A percentile compares a stretch with the other conserved stretches of the same genome.
Evolutionary conservation across 2,329 filamentous ascomycete species (phyloP).

Genomic region (Fusarium torreyae): DNA sequence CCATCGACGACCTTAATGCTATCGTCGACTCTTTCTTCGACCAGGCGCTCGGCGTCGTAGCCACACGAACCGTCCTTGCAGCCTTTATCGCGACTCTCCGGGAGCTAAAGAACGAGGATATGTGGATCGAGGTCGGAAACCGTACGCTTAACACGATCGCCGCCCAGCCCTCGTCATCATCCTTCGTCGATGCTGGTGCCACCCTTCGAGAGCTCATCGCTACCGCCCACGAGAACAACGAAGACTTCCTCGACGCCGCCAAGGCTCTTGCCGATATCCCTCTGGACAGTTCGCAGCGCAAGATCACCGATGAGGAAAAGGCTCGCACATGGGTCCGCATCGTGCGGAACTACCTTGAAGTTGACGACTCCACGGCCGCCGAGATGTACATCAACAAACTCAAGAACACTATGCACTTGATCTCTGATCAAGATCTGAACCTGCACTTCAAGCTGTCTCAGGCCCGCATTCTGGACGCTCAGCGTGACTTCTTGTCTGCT

Average conservation of each 20-base stretch:
- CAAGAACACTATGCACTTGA: constrained; percentile 89
- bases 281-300: constrained; percentile 89
- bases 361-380: constrained; percentile 88
- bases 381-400: constrained; percentile 94
- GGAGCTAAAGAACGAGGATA: constrained; percentile 71
- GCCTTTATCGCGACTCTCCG: constrained; percentile 76
- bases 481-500: constrained; percentile 90
- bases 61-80: constrained; percentile 78
- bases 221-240: constrained; percentile 84
- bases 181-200: constrained; percentile 87
- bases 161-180: constrained; percentile 74
- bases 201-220: constrained; percentile 85
- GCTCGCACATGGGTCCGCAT: constrained; percentile 93
- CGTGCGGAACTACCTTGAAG: constrained; percentile 93
- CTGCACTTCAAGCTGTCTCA: constrained; percentile 93
- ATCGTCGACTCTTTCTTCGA: constrained; percentile 78
- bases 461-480: constrained; percentile 92
- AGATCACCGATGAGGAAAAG: constrained; percentile 85
- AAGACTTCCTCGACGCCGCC: constrained; percentile 86
- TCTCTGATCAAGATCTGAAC: constrained; percentile 80
- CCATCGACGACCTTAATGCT: constrained; percentile 73
- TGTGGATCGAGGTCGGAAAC: constrained; percentile 82
- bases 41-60: constrained; percentile 81
- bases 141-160: constrained; percentile 78
- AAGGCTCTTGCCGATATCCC: constrained; percentile 85